phyloP scores from a whole-genome alignment of 2,329 filamentous ascomycete species.

The Diaporthe caulivora region DNA sequence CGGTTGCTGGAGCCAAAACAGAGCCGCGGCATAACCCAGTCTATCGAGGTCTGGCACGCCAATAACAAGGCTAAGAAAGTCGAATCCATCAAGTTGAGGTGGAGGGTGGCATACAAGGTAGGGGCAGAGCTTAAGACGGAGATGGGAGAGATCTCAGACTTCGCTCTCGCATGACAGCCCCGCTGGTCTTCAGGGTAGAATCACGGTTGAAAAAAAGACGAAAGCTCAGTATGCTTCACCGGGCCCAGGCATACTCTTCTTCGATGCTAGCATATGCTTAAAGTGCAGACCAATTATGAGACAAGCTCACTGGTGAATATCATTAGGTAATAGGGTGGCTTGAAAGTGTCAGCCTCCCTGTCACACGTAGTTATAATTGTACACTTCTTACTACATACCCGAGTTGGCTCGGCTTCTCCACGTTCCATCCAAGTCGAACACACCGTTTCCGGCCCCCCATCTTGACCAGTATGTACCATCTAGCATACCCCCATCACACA shows the following conservation, averaged over 20 bases:
- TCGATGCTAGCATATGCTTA: slow-evolving; percentile 11
- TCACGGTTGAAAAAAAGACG: not conserved
- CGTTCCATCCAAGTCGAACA: not conserved
- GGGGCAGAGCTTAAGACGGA: slow-evolving; percentile 77
- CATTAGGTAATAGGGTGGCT: not conserved
- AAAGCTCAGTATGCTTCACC: not conserved
- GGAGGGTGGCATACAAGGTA: slow-evolving; percentile 85
- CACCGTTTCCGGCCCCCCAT: too few relatives aligned
- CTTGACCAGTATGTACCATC: not conserved
- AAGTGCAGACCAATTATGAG: slow-evolving; percentile 25
- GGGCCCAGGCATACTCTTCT: not conserved
- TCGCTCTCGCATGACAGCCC: slow-evolving; percentile 73
- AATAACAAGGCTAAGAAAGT: slow-evolving; percentile 78
- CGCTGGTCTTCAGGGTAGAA: not conserved
- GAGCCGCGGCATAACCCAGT: slow-evolving; percentile 82
- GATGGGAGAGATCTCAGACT: slow-evolving; percentile 85
- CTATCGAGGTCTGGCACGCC: slow-evolving; percentile 80
- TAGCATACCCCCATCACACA: not conserved
- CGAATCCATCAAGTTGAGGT: slow-evolving; percentile 86
- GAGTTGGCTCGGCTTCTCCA: too few relatives aligned
- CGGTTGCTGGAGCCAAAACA: slow-evolving; percentile 80
- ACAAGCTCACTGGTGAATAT: slow-evolving; percentile 11
- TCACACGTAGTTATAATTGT: slow-evolving; percentile 21
- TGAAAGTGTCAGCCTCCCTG: not conserved
- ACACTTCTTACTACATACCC: slow-evolving; percentile 4